Conservation (phyloP, 345 rosid species). For the Ailanthus altissimus region DNA sequence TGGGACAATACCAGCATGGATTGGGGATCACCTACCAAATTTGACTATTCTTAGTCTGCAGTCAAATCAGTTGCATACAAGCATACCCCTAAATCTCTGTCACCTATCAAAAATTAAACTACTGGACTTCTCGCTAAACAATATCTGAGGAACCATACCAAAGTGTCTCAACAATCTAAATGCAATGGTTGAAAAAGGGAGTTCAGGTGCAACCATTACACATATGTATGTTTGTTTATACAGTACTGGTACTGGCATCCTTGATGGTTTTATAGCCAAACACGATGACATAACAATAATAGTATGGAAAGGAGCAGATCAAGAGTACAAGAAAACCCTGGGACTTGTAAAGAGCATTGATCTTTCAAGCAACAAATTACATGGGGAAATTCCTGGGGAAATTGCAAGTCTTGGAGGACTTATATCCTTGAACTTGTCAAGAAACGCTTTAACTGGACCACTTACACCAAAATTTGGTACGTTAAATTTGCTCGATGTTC, state of each 20-base stretch:
- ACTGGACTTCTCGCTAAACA: slow-evolving; percentile 15
- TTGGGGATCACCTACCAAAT: slow-evolving; percentile 14
- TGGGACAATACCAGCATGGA: slow-evolving; percentile 29
- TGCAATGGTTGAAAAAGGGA: neutral
- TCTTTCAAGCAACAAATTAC: neutral
- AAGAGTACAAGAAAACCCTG: slow-evolving; percentile 2
- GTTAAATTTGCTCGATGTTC: neutral
- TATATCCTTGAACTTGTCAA: neutral
- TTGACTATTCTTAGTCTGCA: slow-evolving; percentile 22
- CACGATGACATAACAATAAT: neutral
- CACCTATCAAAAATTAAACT: neutral
- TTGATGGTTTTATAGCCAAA: neutral
- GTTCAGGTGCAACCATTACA: neutral
- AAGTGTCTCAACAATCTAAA: slow-evolving; percentile 17
- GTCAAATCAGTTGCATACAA: slow-evolving; percentile 26
- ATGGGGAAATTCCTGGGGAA: neutral
- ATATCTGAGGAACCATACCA: slow-evolving; percentile 20
- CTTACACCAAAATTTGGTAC: neutral
- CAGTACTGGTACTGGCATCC: neutral
- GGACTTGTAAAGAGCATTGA: neutral
- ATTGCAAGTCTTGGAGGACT: neutral
- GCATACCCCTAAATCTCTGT: slow-evolving; percentile 10
- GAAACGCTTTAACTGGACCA: neutral
- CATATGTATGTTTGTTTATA: neutral
- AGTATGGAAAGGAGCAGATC: slow-evolving; percentile 19